phyloP scores from a whole-genome alignment of 2,329 filamentous ascomycete genomes.

The Cryoendolithus antarcticus region DNA sequence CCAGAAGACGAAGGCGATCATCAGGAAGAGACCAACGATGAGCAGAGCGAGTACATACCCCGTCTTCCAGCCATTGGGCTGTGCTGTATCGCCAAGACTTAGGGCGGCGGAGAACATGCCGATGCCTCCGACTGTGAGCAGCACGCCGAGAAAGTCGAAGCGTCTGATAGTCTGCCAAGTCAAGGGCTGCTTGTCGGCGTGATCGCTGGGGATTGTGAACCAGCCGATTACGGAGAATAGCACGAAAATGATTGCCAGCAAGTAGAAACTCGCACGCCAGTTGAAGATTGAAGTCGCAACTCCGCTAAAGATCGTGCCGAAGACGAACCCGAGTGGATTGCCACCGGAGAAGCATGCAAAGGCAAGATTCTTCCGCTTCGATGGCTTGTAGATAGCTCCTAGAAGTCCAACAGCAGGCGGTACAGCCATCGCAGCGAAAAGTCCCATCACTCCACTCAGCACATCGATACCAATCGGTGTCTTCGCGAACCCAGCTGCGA shows the following conservation, averaged over 20 bases:
- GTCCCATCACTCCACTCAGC: slow-evolving; percentile 50
- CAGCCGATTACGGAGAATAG: slow-evolving; percentile 45
- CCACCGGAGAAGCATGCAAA: slow-evolving; percentile 52
- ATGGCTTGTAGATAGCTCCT: slow-evolving; percentile 50
- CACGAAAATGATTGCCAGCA: slow-evolving; percentile 52
- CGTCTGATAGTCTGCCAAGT: slow-evolving; percentile 39
- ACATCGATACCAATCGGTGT: slow-evolving; percentile 49
- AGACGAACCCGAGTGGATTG: slow-evolving; percentile 45
- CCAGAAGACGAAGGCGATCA: slow-evolving; percentile 50
- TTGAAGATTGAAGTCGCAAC: slow-evolving; percentile 48
- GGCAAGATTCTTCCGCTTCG: slow-evolving; percentile 48
- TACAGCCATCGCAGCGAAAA: slow-evolving; percentile 52
- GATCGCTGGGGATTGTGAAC: slow-evolving; percentile 50
- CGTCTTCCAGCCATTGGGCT: slow-evolving; percentile 47
- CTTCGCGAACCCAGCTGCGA: slow-evolving; percentile 48
- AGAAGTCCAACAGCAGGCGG: slow-evolving; percentile 54
- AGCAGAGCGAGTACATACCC: slow-evolving; percentile 51
- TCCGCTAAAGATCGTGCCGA: slow-evolving; percentile 49
- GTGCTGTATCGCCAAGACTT: slow-evolving; percentile 41
- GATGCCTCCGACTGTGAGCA: slow-evolving; percentile 50
- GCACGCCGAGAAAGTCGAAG: slow-evolving; percentile 50
- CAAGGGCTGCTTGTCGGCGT: slow-evolving; percentile 32
- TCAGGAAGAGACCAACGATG: slow-evolving; percentile 44
- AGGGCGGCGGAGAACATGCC: slow-evolving; percentile 52
- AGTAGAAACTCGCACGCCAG: slow-evolving; percentile 52